Evolutionary conservation across 805 yeast genomes (phyloP), one percentile per base, ranked within the genome.

Genomic region (Komagataella mondaviorum): DNA sequence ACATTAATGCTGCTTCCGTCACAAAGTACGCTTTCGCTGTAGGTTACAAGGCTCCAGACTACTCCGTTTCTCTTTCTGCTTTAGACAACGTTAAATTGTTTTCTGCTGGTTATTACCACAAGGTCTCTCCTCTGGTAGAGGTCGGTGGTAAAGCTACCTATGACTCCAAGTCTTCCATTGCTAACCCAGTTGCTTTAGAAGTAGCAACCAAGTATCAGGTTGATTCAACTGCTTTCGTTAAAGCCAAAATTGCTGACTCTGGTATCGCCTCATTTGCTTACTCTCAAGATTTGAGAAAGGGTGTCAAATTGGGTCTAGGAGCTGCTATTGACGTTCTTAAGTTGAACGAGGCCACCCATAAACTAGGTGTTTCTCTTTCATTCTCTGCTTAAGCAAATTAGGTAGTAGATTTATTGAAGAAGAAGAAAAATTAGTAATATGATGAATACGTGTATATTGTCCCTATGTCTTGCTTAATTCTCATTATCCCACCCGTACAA

Each of bases 61-160:
- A 89, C 81, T 77, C 95, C 56, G 80, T 88, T 55, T 87, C 96
- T 57, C 80, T 89, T 59, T 76, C 88, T 58, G 88, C 93, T 63
- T 77, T 88, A 67, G 79, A 83, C 76, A 87, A 89, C 80, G 78
- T 90, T 67, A 80, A 89, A 55, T 83, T 89, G 62, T 87, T 85
- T 78, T 77, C 95, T 56, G 96, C 96, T 62, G 91, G 96, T 61
- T 89, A 90, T 83, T 93, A 82, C 88, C 97, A 93, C 84, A 85
- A 80, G 72, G 95, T 93, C 57, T 80, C 89, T 62, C 87, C 95
- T 59, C 71, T 75, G 62, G 88, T 91, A 62, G 96, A 93, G 80
- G 96, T 89, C 63, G 99, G 97, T 76, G 96, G 97, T 65, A 90
- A 87, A 79, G 96, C 96, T 64, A 83, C 93, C 59, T 88, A 91